Evolutionary conservation across 139 green algal genomes (phyloP), one percentile per base, ranked within the genome.

Genomic region (Coelastrella sp.): DNA sequence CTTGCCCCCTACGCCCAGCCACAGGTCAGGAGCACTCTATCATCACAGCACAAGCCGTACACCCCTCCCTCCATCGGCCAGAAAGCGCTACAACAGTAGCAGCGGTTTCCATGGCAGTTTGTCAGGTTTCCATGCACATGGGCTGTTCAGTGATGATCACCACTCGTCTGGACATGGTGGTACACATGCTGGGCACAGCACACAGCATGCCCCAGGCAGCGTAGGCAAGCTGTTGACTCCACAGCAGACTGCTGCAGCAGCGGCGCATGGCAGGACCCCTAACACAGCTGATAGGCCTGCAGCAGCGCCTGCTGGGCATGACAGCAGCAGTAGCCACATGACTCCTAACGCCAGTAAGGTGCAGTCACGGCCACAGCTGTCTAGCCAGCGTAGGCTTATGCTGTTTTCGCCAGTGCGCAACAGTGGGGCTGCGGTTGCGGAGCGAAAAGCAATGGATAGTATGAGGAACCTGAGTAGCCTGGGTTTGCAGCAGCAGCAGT

Each of bases 401-500:
- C 32, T 47, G 32, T 47, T 47, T 65, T 56, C 77, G 22, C 32
- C 54, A n/a, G 57, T 83, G 19, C 32, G 13, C 4, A 57, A 14
- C 22, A 57, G 5, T 5, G 7, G n/a, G 32, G 17, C 57, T 6
- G 23, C 58, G 4, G 77, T 47, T 20, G 77, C 54, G 23, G 4
- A 13, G 4, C 47, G 17, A 4, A 57, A 56, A 32, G 77, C 77
- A 83, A 20, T 19, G 23, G 77, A 54, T 6, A 56, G 22, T 22
- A n/a, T 13, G 32, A 47, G 22, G 13, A 61, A 19, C 77, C 10
- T 56, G 77, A 14, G 32, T 47, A 32, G 14, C 77, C 14, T 83
- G 77, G 77, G 77, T 13, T 17, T 64, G 77, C 77, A 83, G 32
- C 32, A 82, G 76, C 76, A 59, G 77, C 77, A 83, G 77, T 47